A percentile compares a stretch with the other conserved stretches of the same genome.
These are phyloP conservation scores for Pestalotiopsis sp. DNA, from an alignment of 2,329 filamentous ascomycete species.

Conservation along the genomic window DNA sequence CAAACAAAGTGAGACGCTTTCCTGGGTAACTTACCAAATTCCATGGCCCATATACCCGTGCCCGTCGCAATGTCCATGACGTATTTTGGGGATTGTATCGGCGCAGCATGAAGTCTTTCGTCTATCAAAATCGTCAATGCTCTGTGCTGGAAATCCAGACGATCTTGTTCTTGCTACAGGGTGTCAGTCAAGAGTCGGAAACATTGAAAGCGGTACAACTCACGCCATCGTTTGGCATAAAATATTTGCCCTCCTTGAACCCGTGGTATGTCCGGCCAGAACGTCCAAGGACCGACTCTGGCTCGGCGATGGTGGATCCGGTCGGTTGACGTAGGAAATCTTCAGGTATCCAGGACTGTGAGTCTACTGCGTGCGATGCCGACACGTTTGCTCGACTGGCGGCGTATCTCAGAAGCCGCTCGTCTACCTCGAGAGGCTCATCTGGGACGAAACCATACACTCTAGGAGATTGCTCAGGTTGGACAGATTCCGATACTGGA, in stretches of 20 bases:
- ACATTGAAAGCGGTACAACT: background rate
- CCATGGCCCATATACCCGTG: constrained; percentile 11
- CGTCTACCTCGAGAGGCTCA: background rate
- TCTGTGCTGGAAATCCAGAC: constrained; percentile 12
- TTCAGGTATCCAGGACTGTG: background rate
- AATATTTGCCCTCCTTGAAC: constrained; percentile 6
- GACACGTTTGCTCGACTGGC: background rate
- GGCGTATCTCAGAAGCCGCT: background rate
- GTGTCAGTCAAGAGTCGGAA: background rate
- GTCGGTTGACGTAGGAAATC: constrained; percentile 4
- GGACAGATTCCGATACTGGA: background rate
- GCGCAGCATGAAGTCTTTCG: constrained; percentile 2
- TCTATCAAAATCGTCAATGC: constrained; percentile 6
- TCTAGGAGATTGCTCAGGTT: background rate
- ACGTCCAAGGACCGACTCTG: background rate
- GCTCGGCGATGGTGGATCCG: constrained; percentile 1
- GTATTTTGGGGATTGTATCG: constrained; percentile 8
- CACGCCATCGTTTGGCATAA: constrained; percentile 2
- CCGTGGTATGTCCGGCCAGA: constrained; percentile 1
- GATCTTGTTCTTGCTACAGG: constrained; percentile 11
- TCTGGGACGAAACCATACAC: background rate
- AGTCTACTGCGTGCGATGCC: background rate
- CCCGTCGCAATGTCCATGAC: constrained; percentile 13
- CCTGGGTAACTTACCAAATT: background rate
- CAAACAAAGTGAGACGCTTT: background rate